Conservation (phyloP, 768 basidiomycete species). For the Gloeostereum incarnatum region DNA sequence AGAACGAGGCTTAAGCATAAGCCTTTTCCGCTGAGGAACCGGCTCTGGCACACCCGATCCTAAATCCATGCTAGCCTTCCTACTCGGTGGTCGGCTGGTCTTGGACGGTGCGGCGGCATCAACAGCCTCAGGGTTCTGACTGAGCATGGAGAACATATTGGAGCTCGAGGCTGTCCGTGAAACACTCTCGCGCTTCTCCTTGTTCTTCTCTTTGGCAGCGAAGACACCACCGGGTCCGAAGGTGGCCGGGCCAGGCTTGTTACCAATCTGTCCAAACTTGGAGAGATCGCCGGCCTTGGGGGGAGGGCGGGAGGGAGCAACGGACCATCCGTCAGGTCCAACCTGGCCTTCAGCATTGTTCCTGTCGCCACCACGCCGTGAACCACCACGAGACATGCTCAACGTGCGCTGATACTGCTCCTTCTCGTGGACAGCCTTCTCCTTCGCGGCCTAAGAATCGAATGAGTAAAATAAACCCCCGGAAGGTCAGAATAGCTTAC, state of each 20-base stretch:
- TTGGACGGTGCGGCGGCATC: constrained; percentile 41
- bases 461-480: constrained; percentile 3
- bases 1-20: constrained; percentile 75
- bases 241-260: constrained; percentile 51
- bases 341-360: constrained; percentile 36
- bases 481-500: constrained; percentile 34
- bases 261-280: constrained; percentile 81
- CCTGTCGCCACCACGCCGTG: constrained; percentile 75
- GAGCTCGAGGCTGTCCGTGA: constrained; percentile 72
- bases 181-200: constrained; percentile 62
- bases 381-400: constrained; percentile 86
- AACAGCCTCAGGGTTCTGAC: constrained; percentile 47
- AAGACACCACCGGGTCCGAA: constrained; percentile 88
- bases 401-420: constrained; percentile 50
- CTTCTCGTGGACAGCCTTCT: constrained; percentile 59
- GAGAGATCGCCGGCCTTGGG: constrained; percentile 81
- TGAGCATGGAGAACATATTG: constrained; percentile 88
- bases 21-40: constrained; percentile 51
- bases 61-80: constrained; percentile 43
- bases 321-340: constrained; percentile 86
- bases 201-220: constrained; percentile 61
- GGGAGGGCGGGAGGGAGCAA: constrained; percentile 49
- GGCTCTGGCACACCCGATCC: constrained; percentile 32
- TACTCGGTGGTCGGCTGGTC: constrained; percentile 39
- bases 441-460: constrained; percentile 61